phyloP scores from a whole-genome alignment of 371 early-diverging fungal species.

The Mucor irregularis region DNA sequence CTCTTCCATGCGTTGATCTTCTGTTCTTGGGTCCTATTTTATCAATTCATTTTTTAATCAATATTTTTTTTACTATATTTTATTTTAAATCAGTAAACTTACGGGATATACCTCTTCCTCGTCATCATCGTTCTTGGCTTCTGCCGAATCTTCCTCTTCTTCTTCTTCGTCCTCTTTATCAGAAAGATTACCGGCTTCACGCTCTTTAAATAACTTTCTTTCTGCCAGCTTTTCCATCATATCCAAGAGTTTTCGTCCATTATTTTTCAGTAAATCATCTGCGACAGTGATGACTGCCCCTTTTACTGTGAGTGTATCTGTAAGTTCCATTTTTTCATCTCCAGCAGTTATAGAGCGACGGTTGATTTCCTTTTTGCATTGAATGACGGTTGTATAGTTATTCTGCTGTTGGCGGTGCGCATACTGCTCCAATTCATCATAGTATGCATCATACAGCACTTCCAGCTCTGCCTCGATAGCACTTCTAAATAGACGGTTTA shows the following conservation, averaged over 20 bases:
- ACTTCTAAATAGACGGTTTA: slow-evolving; percentile 55
- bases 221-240: slow-evolving; percentile 95
- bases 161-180: slow-evolving; percentile 56
- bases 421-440: slow-evolving; percentile 87
- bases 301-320: slow-evolving; percentile 50
- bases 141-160: slow-evolving; percentile 61
- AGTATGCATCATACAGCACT: slow-evolving; percentile 89
- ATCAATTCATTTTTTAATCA: neutral
- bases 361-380: neutral
- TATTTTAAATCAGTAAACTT: neutral
- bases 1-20: slow-evolving; percentile 90
- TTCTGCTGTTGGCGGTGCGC: slow-evolving; percentile 68
- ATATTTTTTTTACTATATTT: neutral
- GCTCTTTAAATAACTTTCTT: slow-evolving; percentile 78
- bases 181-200: slow-evolving; percentile 33
- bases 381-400: slow-evolving; percentile 14
- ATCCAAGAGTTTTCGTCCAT: slow-evolving; percentile 90
- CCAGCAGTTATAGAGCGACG: neutral
- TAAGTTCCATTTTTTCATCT: neutral
- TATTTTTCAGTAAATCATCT: slow-evolving; percentile 88
- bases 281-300: slow-evolving; percentile 87
- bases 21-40: slow-evolving; percentile 69
- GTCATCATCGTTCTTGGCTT: slow-evolving; percentile 57
- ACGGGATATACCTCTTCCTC: slow-evolving; percentile 42
- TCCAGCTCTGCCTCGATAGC: slow-evolving; percentile 93